Conservation (phyloP, 116 monocot genomes). For the Zostera marina region DNA sequence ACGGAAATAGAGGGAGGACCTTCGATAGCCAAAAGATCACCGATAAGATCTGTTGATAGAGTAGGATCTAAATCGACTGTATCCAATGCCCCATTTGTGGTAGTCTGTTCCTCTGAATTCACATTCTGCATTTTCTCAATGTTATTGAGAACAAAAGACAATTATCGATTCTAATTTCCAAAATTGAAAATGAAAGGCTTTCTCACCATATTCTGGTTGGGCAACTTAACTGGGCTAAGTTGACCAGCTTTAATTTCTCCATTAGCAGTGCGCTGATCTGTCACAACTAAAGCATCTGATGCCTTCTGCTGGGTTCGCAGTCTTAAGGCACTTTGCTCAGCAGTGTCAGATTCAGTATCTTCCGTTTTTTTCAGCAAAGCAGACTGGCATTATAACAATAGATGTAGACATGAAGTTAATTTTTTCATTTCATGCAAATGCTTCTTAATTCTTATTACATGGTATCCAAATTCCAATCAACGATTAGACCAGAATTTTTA, state of each 20-base stretch:
- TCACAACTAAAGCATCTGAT: constrained; percentile 80
- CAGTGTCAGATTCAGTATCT: constrained; percentile 89
- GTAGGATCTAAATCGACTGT: constrained; percentile 34
- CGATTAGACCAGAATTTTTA: no score
- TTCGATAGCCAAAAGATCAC: constrained; percentile 91
- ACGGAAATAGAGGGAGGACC: constrained; percentile 40
- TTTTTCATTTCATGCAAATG: neutral
- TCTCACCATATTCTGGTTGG: constrained; percentile 63
- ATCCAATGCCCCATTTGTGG: constrained; percentile 33
- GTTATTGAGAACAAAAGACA: constrained; percentile 1
- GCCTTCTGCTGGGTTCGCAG: constrained; percentile 79
- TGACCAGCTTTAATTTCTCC: constrained; percentile 43
- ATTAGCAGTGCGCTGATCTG: constrained; percentile 66
- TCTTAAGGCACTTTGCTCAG: constrained; percentile 96
- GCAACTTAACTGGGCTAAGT: constrained; percentile 54
- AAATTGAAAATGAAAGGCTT: neutral
- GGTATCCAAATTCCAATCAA: no score
- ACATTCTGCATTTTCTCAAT: constrained; percentile 31
- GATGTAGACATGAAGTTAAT: neutral
- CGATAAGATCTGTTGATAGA: constrained; percentile 61
- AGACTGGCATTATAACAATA: constrained; percentile 30
- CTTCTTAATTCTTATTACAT: neutral
- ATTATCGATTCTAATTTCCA: neutral
- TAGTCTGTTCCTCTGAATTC: constrained; percentile 26
- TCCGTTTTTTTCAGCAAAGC: constrained; percentile 82